Evolutionary conservation across 75 land plant genomes (phyloP), one percentile per base, ranked within the genome.

Genomic region (Ceratopteris richardii): DNA sequence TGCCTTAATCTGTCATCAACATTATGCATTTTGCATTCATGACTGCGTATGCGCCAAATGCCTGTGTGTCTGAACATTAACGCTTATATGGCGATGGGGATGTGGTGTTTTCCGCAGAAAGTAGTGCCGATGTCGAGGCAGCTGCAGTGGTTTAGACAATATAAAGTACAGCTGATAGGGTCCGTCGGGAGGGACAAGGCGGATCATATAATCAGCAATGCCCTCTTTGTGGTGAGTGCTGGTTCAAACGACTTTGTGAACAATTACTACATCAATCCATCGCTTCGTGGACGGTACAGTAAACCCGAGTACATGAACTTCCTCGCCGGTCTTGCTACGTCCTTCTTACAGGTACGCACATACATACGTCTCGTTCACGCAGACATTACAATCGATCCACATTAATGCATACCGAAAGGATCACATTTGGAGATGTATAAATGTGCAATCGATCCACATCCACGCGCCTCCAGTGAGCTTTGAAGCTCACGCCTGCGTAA

Each of bases 241-340:
- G 97, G 97, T 10, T 55, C 66, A 56, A 77, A 86, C 56, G 96
- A 90, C 60, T 90, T 73, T 42, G 42, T 81, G 18, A 81, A 83
- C 68, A 86, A 81, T 44, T 90, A 83, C 74, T 91, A 83, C 77
- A 31, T 90, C 31, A 77, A 86, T 60, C 96, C 91, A 30, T 37
- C 64, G 0, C 70, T 79, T 21, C 57, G 63, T 56, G 47, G 60
- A 22, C 0, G 11, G 23, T 79, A 73, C 63, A 61, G 68, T 0
- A 48, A 63, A 1, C 76, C 69, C 44, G 54, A 75, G 62, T 90
- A 66, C 70, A 48, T 63, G 1, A 76, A 70, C 21, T 27, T 74
- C 24, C 77, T 90, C 53, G 16, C 83, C 13, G 40, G 59, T 0
- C 66, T 55, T 42, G 66, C 60, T 51, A 6, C 58, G 0, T 14